A percentile compares a stretch with the other conserved stretches of the same genome.
Conservation (phyloP, 2,329 filamentous ascomycete genomes). For the Xylariaceae sp. region DNA sequence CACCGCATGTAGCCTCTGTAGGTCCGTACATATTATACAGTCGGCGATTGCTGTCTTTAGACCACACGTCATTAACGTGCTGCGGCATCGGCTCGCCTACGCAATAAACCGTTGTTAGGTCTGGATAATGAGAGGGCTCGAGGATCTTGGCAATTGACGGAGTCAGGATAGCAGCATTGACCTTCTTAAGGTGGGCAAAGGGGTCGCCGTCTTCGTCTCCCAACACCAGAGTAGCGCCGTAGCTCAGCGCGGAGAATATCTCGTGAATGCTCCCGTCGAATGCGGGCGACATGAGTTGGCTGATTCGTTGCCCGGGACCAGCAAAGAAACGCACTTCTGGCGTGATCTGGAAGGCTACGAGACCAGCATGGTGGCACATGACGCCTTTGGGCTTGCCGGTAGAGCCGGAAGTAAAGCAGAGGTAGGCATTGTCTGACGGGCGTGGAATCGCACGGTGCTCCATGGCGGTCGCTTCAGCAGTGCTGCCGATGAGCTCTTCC, state of each 20-base stretch:
- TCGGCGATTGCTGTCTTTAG: not conserved
- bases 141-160: not conserved
- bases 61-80: not conserved
- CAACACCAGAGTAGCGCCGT: not conserved
- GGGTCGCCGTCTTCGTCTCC: not conserved
- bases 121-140: not conserved
- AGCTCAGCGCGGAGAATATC: slow-evolving; percentile 1
- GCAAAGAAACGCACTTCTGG: not conserved
- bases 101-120: not conserved
- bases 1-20: not conserved
- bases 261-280: slow-evolving; percentile 2
- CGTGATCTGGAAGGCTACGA: not conserved
- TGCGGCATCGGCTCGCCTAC: not conserved
- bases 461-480: not conserved
- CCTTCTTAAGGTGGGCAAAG: slow-evolving; percentile 5
- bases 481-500: not conserved
- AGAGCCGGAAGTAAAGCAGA: slow-evolving; percentile 8
- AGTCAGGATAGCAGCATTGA: slow-evolving; percentile 1
- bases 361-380: not conserved
- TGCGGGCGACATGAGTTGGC: not conserved
- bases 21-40: not conserved
- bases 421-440: not conserved
- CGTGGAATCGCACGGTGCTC: not conserved
- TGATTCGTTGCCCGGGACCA: not conserved
- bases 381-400: slow-evolving; percentile 5